Evolutionary conservation across 441 rosid genomes (phyloP), one percentile per base, ranked within the genome.

Genomic region (Heliophila coronopifolia): DNA sequence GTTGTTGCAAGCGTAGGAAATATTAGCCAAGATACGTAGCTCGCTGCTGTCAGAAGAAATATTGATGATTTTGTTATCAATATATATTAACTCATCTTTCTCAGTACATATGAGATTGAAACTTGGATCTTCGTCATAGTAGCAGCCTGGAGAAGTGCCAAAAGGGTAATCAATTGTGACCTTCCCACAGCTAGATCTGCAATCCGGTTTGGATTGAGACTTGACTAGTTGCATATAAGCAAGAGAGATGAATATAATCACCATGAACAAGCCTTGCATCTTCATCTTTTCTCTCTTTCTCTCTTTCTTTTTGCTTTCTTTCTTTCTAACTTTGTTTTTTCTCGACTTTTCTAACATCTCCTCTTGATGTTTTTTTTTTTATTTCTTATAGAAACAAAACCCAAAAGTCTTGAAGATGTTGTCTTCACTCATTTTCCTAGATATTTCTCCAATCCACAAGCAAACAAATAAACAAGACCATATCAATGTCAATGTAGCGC

Each of bases 131-230:
- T 2, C 16, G 1, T 20, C 6, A 37, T 61, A 30, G 42, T 22
- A 37, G 23, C 67, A 62, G 3, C 13, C 18, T 11, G 30, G 1
- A 38, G 60, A 36, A 10, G 0, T 23, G 5, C 61, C 67, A 17
- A 61, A 61, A 14, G 61, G 67, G 28, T 30, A 61, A 3, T 28
- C 23, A 0, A 53, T 2, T 16, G 9, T 1, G 5, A 45, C n/a
- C n/a, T 37, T 9, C 0, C 67, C 67, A 31, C 67, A 61, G 0
- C 3, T 27, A 7, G 5, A 1, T 53, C 0, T 3, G 36, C 67
- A 61, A 36, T 1, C 4, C 0, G 0, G 26, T 1, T 0, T 7
- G 4, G 50, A 0, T 48, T 50, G 37, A 1, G 10, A 17, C 10
- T 23, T 23, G 2, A 23, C 31, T 11, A 42, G 11, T 18, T 11